phyloP scores from a whole-genome alignment of 352 stramenopile genomes.

The Globisporangium sylvaticum region DNA sequence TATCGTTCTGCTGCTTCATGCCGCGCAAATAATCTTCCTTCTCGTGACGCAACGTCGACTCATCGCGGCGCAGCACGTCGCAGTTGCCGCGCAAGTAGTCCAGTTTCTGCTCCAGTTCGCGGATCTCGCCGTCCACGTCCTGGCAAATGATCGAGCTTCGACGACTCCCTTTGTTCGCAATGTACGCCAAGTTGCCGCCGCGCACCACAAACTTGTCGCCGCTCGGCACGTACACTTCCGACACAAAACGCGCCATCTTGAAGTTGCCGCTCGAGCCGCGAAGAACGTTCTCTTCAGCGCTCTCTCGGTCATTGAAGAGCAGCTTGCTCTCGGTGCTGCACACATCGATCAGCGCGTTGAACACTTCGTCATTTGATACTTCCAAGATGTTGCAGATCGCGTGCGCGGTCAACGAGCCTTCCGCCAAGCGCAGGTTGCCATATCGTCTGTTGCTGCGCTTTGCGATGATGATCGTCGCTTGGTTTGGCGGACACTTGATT shows the following conservation, averaged over 20 bases:
- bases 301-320: constrained; percentile 58
- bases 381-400: constrained; percentile 78
- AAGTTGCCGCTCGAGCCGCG: constrained; percentile 53
- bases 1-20: constrained; percentile 44
- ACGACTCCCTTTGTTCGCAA: constrained; percentile 62
- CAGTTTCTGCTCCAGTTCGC: constrained; percentile 49
- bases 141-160: constrained; percentile 73
- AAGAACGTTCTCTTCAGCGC: constrained; percentile 51
- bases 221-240: constrained; percentile 63
- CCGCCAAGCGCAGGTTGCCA: constrained; percentile 45
- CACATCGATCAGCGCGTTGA: constrained; percentile 78
- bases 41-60: constrained; percentile 37
- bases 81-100: constrained; percentile 43
- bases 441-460: constrained; percentile 54
- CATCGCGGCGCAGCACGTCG: constrained; percentile 51
- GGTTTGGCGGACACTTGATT: constrained; percentile 57
- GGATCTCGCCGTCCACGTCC: constrained; percentile 60
- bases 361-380: constrained; percentile 71
- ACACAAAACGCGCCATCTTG: constrained; percentile 58
- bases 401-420: constrained; percentile 45
- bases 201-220: constrained; percentile 81
- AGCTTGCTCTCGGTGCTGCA: constrained; percentile 76
- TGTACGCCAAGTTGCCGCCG: constrained; percentile 72
- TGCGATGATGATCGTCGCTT: constrained; percentile 80
- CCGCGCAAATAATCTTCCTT: constrained; percentile 39